Evolutionary conservation across 495 filamentous ascomycete genomes (phyloP).

Genomic region (Lophium mytilinum): DNA sequence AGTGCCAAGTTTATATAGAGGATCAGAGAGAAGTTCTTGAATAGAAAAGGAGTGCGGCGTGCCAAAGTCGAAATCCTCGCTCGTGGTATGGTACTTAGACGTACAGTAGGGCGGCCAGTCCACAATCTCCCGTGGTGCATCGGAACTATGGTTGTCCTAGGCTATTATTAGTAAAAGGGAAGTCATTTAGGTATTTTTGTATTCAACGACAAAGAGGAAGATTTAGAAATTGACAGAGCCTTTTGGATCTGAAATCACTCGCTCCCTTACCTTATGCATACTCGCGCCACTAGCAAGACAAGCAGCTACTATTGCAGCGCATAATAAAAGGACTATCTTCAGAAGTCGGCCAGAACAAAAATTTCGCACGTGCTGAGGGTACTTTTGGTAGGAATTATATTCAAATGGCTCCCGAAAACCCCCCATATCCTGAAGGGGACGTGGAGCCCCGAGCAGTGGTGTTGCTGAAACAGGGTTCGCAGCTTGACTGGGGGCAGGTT

Average conservation of each 20-base stretch:
- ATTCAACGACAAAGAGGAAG: neutral
- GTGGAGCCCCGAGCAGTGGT: neutral
- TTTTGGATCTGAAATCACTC: neutral
- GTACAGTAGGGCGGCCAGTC: neutral
- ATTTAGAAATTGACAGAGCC: too few relatives aligned
- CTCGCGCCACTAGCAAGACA: neutral
- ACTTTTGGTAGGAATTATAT: neutral
- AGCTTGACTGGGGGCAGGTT: neutral
- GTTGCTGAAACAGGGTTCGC: neutral
- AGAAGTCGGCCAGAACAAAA: neutral
- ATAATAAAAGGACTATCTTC: neutral
- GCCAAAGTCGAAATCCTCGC: neutral
- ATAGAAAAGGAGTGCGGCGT: neutral
- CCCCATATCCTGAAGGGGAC: neutral
- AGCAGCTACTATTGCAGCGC: neutral
- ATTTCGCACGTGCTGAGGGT: neutral
- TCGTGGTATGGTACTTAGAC: neutral
- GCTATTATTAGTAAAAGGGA: neutral
- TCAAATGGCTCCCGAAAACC: neutral
- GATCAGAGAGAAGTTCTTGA: neutral
- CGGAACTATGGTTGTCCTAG: neutral
- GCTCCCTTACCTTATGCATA: neutral
- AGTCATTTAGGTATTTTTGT: neutral
- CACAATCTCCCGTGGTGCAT: neutral
- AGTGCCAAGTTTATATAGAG: neutral